A percentile compares a stretch with the other conserved stretches of the same genome.
Conservation (phyloP, 257 asterid species). For the Ballota nigra region DNA sequence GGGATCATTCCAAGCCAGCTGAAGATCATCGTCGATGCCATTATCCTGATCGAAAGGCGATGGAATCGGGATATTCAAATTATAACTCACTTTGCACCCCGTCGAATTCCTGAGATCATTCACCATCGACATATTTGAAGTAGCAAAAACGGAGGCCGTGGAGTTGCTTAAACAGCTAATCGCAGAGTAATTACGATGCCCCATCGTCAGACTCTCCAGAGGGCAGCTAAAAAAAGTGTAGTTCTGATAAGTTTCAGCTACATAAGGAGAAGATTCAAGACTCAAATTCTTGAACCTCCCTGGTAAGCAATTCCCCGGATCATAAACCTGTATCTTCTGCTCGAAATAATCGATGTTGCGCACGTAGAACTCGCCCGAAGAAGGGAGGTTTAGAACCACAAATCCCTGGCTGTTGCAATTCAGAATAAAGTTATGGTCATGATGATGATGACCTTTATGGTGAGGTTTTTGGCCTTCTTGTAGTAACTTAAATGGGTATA, state of each 20-base stretch:
- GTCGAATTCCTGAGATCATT: slow-evolving; percentile 3
- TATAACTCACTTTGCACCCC: slow-evolving; percentile 13
- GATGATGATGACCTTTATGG: neutral
- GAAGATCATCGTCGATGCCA: slow-evolving; percentile 19
- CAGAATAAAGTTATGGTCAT: neutral
- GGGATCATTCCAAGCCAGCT: slow-evolving; percentile 27
- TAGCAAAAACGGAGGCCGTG: slow-evolving; percentile 10
- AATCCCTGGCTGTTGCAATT: slow-evolving; percentile 20
- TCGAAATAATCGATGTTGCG: slow-evolving; percentile 20
- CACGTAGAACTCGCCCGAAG: slow-evolving; percentile 23
- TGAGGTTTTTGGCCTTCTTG: slow-evolving; percentile 17
- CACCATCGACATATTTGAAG: neutral
- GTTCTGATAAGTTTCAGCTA: slow-evolving; percentile 16
- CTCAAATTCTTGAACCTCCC: slow-evolving; percentile 24
- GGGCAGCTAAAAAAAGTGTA: slow-evolving; percentile 29
- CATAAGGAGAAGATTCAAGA: slow-evolving; percentile 17
- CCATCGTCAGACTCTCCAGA: neutral
- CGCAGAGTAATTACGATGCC: slow-evolving; percentile 8
- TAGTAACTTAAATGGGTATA: slow-evolving; percentile 23
- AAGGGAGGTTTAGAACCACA: slow-evolving; percentile 21
- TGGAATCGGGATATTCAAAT: slow-evolving; percentile 1
- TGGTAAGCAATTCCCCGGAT: slow-evolving; percentile 26
- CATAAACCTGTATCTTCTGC: slow-evolving; percentile 23
- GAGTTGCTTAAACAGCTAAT: slow-evolving; percentile 29
- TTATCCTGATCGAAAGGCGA: neutral